phyloP scores from a whole-genome alignment of 495 filamentous ascomycete genomes.

The Monascus purpureus region DNA sequence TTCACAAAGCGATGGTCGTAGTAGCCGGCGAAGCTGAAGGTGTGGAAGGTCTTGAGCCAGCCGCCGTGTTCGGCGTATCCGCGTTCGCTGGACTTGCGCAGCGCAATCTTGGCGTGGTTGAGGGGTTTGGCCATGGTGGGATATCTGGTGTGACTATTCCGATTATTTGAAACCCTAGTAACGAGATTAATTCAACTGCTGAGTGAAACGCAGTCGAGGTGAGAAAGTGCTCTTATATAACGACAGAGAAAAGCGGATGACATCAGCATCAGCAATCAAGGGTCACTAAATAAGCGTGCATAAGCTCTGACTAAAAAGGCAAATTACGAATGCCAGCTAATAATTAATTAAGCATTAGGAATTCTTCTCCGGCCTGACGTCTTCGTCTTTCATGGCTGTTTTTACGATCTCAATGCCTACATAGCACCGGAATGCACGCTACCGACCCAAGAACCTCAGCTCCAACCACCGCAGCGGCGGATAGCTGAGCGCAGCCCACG shows the following conservation, averaged over 20 bases:
- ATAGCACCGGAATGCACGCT: too few species aligned
- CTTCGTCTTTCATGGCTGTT: too few species aligned
- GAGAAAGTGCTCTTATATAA: background rate
- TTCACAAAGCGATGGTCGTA: conserved; percentile 46
- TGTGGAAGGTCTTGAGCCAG: conserved; percentile 81
- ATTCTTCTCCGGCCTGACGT: too few species aligned
- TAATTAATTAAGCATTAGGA: background rate
- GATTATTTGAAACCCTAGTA: background rate
- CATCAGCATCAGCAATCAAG: background rate
- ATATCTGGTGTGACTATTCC: too few species aligned
- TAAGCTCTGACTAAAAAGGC: background rate
- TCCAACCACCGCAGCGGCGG: conserved; percentile 1
- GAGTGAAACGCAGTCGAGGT: background rate
- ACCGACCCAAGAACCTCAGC: background rate
- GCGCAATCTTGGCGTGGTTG: conserved; percentile 46
- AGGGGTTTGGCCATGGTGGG: conserved; percentile 45
- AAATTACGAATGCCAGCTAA: background rate
- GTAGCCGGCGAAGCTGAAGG: conserved; percentile 67
- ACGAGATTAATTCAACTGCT: background rate
- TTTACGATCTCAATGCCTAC: too few species aligned
- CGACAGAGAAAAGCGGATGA: background rate
- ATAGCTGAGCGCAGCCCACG: conserved; percentile 1
- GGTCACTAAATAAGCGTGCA: background rate
- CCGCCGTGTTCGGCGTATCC: conserved; percentile 64
- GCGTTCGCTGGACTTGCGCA: conserved; percentile 44